These are phyloP conservation scores for Globisporangium heterothallicum DNA, from an alignment of 352 stramenopile species.

Conservation along the genomic window DNA sequence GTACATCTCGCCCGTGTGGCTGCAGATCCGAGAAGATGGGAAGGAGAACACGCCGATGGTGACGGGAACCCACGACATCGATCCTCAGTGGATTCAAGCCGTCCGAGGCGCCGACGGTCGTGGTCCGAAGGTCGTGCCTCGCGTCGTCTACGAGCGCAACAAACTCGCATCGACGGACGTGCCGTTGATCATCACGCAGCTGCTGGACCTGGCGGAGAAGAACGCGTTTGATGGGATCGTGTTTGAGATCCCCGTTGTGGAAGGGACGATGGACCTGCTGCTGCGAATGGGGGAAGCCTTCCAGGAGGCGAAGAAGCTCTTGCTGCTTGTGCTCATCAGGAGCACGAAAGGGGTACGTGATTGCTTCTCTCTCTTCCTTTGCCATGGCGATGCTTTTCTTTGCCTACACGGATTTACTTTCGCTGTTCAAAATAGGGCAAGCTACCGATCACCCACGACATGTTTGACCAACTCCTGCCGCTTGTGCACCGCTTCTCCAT, in stretches of 20 bases:
- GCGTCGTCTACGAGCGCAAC: constrained; percentile 79
- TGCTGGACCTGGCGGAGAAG: constrained; percentile 33
- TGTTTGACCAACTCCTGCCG: constrained; percentile 50
- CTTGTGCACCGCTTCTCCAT: constrained; percentile 76
- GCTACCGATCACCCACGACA: constrained; percentile 43
- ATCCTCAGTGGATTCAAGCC: constrained; percentile 45
- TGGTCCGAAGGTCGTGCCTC: constrained; percentile 53
- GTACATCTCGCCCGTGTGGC: constrained; percentile 77
- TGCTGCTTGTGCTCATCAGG: constrained; percentile 60
- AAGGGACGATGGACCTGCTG: constrained; percentile 58
- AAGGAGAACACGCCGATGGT: constrained; percentile 39
- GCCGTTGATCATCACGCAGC: constrained; percentile 40
- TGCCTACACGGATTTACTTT: not conserved
- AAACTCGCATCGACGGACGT: constrained; percentile 42
- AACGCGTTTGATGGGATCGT: constrained; percentile 67
- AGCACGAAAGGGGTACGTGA: constrained; percentile 42
- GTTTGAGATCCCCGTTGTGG: constrained; percentile 69
- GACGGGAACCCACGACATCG: constrained; percentile 70
- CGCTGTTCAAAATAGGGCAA: constrained; percentile 23
- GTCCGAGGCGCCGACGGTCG: constrained; percentile 26
- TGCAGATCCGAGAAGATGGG: constrained; percentile 62
- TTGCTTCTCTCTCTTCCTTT: not conserved
- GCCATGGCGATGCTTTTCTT: not conserved
- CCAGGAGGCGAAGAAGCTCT: constrained; percentile 34
- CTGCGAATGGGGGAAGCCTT: constrained; percentile 49